These are phyloP conservation scores for Coffea eugenioides DNA, from an alignment of 257 asterid genomes.

Conservation along the genomic window DNA sequence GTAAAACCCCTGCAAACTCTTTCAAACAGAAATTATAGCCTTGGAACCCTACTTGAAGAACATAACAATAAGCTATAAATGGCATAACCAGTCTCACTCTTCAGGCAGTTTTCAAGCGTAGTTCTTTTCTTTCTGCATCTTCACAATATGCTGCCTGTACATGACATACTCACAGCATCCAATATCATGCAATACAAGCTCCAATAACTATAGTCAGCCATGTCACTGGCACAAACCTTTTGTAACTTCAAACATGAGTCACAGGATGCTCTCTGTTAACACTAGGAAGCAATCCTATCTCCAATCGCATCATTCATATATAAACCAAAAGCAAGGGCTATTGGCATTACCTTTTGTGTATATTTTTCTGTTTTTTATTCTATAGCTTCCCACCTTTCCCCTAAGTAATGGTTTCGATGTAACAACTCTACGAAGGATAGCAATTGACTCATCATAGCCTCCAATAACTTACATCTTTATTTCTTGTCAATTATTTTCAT, in stretches of 20 bases:
- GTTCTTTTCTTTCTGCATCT: background rate
- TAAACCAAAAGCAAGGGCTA: no score
- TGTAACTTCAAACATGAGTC: background rate
- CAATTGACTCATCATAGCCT: no score
- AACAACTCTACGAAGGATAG: no score
- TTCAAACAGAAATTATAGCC: background rate
- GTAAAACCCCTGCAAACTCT: background rate
- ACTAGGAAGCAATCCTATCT: no score
- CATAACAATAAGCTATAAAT: background rate
- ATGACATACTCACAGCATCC: background rate
- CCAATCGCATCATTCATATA: no score
- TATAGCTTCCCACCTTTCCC: no score
- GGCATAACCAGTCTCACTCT: background rate
- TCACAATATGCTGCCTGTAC: background rate
- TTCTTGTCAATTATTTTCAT: no score
- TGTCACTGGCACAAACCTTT: background rate
- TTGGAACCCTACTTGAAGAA: background rate
- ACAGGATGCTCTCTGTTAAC: no score
- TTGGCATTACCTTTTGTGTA: no score
- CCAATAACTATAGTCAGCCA: background rate
- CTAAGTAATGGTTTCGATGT: no score
- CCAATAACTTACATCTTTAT: no score
- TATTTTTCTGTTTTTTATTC: no score
- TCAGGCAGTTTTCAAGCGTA: background rate
- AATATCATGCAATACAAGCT: background rate